Evolutionary conservation across 1,284 basidiomycete species (phyloP), one percentile per base, ranked within the genome.

Genomic region (Gastroboletus turbinatus): DNA sequence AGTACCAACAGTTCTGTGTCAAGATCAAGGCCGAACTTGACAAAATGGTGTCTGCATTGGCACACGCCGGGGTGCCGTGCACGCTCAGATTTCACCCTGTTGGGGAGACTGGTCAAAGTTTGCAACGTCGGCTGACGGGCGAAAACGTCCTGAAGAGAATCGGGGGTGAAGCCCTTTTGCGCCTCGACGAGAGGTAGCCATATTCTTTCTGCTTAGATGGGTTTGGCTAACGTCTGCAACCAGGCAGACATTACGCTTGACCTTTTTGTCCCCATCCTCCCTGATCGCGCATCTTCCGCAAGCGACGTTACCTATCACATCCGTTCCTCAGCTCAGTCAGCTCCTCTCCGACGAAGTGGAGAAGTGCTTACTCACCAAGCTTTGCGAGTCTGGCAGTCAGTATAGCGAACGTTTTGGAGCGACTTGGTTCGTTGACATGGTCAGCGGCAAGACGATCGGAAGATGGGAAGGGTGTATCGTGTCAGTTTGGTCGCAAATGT

Each of bases 401-500:
- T 72, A 83, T 17, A 83, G 81, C 52, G 78, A 82, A 52, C 64
- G 69, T 44, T 75, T 82, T 19, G 82, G 80, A 44, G 87, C 84
- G 11, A 84, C 82, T 4, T 92, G 89, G 89, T 89, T 92, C 61
- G 82, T 91, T 14, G 89, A 92, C 63, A 68, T 83, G 47, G 70
- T 82, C 44, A 78, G 77, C 46, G 81, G 82, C 46, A 78, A 82
- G 55, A 85, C 84, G 52, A 80, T 92, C n/a, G 89, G 87, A 11
- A 78, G 87, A 61, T 91, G 89, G 88, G 88, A 91, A 60, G 86
- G 88, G 5, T 84, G 82, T 59, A 82, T 85, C 29, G 60, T 91
- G 89, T 91, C 65, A 69, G 88, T 79, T 29, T 47, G 30, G 56
- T 52, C 42, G 48, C 21, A 36, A 48, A 44, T 38, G n/a, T 33